Conservation (phyloP, 129 eudicot genomes). For the Dittrichia graveolens region DNA sequence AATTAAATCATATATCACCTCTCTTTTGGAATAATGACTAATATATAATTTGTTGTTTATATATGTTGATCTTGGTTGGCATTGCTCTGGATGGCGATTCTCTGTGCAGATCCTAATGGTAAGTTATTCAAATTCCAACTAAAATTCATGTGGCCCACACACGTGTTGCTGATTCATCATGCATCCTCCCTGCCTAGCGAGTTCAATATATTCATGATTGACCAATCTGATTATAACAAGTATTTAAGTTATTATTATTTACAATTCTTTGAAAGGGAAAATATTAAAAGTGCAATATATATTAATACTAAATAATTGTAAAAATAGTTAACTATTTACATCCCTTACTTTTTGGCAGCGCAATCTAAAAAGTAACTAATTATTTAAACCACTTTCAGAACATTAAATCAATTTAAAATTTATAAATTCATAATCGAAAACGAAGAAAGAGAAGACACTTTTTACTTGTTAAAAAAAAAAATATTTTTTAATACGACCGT, state of each 20-base stretch:
- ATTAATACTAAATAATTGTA: background rate
- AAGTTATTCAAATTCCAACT: conserved; percentile 19
- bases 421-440: conserved; percentile 8
- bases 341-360: background rate
- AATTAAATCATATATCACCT: too few species aligned
- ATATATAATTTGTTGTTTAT: background rate
- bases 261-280: background rate
- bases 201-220: conserved; percentile 8
- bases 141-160: conserved; percentile 29
- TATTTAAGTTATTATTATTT: conserved; percentile 5
- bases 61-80: conserved; percentile 28
- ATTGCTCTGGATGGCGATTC: conserved; percentile 24
- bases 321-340: background rate
- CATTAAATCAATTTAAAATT: background rate
- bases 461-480: conserved; percentile 3
- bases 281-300: background rate
- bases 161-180: conserved; percentile 34
- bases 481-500: conserved; percentile 9
- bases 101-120: conserved; percentile 81
- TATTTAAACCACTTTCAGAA: background rate
- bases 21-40: too few species aligned
- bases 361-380: conserved; percentile 15
- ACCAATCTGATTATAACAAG: conserved; percentile 12
- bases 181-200: conserved; percentile 27
- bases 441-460: conserved; percentile 24